These are phyloP conservation scores for Monoraphidium neglectum DNA, from an alignment of 139 green algal species.

Conservation along the genomic window DNA sequence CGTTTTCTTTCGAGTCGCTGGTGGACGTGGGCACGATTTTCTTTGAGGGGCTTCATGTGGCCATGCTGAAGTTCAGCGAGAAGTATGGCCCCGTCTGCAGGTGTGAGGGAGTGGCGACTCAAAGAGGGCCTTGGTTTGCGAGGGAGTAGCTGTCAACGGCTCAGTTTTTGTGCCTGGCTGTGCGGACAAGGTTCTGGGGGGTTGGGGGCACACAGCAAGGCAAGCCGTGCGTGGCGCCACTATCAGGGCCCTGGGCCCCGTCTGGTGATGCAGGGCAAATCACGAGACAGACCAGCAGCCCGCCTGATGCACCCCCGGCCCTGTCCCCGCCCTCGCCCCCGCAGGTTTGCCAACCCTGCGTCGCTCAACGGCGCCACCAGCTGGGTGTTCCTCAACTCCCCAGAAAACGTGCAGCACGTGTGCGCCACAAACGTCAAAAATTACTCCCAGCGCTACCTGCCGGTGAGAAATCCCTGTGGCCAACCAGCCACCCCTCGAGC, in stretches of 20 bases:
- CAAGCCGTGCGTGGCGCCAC: no score
- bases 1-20: constrained; percentile 6
- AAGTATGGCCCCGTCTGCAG: constrained; percentile 59
- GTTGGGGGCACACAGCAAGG: no score
- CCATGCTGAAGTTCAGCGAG: constrained; percentile 52
- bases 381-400: constrained; percentile 69
- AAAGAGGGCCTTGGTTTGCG: no score
- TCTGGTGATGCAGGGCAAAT: no score
- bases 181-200: no score
- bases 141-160: no score
- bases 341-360: constrained; percentile 55
- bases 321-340: background rate
- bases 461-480: constrained; percentile 38
- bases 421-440: constrained; percentile 66
- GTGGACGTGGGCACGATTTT: constrained; percentile 51
- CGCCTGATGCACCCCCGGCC: no score
- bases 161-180: no score
- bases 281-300: no score
- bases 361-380: constrained; percentile 54
- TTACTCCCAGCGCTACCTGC: constrained; percentile 68
- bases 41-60: constrained; percentile 51
- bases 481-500: no score
- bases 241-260: no score
- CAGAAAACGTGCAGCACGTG: constrained; percentile 66
- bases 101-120: constrained; percentile 16